Percentiles rank a stretch among this genome's conserved stretches.
phyloP scores from a whole-genome alignment of 139 green algal species.

The Chlorella vulgaris region DNA sequence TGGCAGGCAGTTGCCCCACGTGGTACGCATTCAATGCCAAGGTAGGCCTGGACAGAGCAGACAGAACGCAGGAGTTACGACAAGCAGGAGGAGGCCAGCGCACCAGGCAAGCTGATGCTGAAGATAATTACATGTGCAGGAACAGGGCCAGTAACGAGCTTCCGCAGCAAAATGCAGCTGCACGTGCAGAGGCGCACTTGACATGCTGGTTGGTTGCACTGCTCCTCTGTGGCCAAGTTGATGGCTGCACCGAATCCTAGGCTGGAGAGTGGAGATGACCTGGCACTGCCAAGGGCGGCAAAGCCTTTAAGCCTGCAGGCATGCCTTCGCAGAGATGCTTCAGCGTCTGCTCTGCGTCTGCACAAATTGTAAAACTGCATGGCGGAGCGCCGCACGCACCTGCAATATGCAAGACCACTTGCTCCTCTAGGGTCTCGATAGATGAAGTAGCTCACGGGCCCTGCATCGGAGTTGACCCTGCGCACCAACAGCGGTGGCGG shows the following conservation, averaged over 20 bases:
- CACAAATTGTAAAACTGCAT: too few species aligned
- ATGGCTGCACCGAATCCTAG: neutral
- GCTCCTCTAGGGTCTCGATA: neutral
- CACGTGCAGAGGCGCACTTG: neutral
- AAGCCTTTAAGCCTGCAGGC: conserved; percentile 3
- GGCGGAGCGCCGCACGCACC: neutral
- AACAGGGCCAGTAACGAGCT: neutral
- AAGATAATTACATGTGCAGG: neutral
- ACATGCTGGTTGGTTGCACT: neutral
- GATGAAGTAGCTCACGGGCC: neutral
- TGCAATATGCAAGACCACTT: neutral
- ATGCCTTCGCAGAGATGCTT: neutral
- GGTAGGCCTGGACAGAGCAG: neutral
- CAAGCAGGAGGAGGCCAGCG: too few species aligned
- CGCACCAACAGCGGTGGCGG: neutral
- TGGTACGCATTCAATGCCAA: conserved; percentile 8
- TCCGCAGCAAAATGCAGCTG: neutral
- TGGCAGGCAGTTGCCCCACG: neutral
- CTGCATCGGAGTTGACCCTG: neutral
- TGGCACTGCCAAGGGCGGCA: neutral
- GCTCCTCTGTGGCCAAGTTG: conserved; percentile 7
- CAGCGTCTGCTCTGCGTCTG: too few species aligned
- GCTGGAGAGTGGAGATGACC: neutral
- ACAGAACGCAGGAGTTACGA: neutral
- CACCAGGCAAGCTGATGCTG: too few species aligned